Evolutionary conservation across 257 asterid species (phyloP), one percentile per base, ranked within the genome.

Genomic region (Solanum habrochaites): DNA sequence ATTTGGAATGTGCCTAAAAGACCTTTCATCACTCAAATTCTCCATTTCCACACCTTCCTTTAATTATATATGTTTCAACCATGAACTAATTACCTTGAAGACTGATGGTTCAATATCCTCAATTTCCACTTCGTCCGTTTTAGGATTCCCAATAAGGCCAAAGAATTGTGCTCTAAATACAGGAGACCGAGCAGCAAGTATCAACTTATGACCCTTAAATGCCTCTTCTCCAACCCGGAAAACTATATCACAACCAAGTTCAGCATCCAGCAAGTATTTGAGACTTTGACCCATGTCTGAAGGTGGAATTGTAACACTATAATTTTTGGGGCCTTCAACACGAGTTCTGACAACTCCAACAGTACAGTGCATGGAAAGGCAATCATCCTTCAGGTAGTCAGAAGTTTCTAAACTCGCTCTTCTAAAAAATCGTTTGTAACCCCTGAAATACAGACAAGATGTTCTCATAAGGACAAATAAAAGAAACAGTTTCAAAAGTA

Each of bases 161-260:
- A 92, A 95, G 90, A 97, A 97, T 72, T 94, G 99, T 83, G 99
- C 99, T 92, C 91, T 90, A 89, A 97, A 97, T 18, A 97, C 98
- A 69, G 98, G 98, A 87, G 99, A 97, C 37, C 99, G 98, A 31
- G 99, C 98, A 89, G 98, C 98, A 87, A 97, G 95, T 85, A 97
- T 91, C 87, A 97, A 87, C 90, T 94, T 97, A 83, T 97, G 99
- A 82, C 98, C 99, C 92, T 92, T 94, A 89, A 94, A 94, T 67
- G 92, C 87, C 90, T 94, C 99, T 35, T 90, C 98, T 72, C 98
- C 97, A 86, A 97, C 95, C 82, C 93, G 91, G 90, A 97, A 93
- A 84, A 83, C 89, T 86, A 95, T 77, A 91, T 97, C 98, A 91
- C 93, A 92, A 74, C 95, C 97, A 88, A 92, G 89, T 87, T 92